Percentiles rank a stretch among this genome's conserved stretches.
These are phyloP conservation scores for Exidia glandulosa DNA, from an alignment of 768 basidiomycete genomes.

Conservation along the genomic window DNA sequence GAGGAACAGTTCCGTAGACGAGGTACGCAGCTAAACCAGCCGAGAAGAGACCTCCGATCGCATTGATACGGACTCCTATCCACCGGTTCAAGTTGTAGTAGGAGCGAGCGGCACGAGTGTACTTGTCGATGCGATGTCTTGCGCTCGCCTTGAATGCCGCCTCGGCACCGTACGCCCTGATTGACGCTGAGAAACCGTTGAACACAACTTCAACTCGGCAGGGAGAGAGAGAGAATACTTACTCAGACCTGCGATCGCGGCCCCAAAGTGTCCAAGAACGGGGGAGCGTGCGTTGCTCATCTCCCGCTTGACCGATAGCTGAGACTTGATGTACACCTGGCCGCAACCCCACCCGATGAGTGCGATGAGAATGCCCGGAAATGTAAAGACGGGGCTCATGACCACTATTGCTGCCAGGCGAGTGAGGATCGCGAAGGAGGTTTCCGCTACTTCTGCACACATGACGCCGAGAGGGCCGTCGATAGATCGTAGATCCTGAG, in stretches of 20 bases:
- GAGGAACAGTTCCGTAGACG: conserved; percentile 15
- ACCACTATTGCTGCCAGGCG: conserved; percentile 11
- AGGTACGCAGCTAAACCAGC: conserved; percentile 24
- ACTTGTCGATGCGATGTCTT: conserved; percentile 21
- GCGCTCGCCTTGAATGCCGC: conserved; percentile 16
- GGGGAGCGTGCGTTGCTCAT: conserved; percentile 24
- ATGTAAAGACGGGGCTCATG: conserved; percentile 8
- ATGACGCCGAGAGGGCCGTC: conserved; percentile 1
- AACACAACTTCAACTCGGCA: conserved; percentile 1
- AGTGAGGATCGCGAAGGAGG: conserved; percentile 8
- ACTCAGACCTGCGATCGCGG: conserved; percentile 21
- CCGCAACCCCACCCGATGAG: conserved; percentile 18
- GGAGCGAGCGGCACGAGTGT: conserved; percentile 5
- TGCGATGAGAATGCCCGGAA: conserved; percentile 10
- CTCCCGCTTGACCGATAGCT: conserved; percentile 28
- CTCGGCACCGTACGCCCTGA: conserved; percentile 26
- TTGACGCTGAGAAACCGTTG: conserved; percentile 13
- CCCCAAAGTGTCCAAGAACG: conserved; percentile 24
- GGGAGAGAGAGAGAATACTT: not conserved
- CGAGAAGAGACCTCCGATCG: conserved; percentile 26
- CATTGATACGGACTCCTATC: conserved; percentile 20
- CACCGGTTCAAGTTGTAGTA: conserved; percentile 18
- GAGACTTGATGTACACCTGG: conserved; percentile 27
- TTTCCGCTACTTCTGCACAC: conserved; percentile 1
- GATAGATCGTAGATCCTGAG: conserved; percentile 8